Conservation (phyloP, 2,329 filamentous ascomycete species). For the Scedosporium minutisporum region DNA sequence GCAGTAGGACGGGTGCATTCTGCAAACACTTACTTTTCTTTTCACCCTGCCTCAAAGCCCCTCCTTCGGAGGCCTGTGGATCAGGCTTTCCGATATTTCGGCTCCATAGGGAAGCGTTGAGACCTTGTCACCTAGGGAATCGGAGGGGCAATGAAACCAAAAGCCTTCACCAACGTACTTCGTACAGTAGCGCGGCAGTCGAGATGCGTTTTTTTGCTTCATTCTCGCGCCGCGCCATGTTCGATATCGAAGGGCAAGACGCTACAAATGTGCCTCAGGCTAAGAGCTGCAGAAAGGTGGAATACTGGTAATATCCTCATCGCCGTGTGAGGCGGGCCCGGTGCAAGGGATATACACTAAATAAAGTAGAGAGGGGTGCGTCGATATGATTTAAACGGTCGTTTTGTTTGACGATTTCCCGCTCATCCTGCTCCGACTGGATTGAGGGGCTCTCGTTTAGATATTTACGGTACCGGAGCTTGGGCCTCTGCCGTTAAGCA, state of each 20-base stretch:
- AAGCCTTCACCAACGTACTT: no score
- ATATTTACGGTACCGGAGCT: background rate
- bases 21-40: no score
- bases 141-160: no score
- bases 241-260: background rate
- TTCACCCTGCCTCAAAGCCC: no score
- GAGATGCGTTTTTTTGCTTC: background rate
- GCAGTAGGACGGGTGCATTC: background rate
- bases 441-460: background rate
- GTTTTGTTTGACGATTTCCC: background rate
- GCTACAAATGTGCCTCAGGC: background rate
- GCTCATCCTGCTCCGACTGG: background rate
- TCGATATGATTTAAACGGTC: background rate
- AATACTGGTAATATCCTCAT: background rate
- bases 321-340: background rate
- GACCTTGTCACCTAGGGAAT: no score
- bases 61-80: no score
- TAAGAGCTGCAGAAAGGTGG: background rate
- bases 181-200: background rate
- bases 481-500: background rate
- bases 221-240: background rate
- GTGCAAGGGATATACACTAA: background rate
- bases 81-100: no score
- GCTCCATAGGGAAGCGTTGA: no score
- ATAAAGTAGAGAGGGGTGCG: background rate